Percentiles rank a stretch among this genome's conserved stretches.
These are phyloP conservation scores for Fusarium hainanense DNA, from an alignment of 2,329 filamentous ascomycete genomes.

Conservation along the genomic window DNA sequence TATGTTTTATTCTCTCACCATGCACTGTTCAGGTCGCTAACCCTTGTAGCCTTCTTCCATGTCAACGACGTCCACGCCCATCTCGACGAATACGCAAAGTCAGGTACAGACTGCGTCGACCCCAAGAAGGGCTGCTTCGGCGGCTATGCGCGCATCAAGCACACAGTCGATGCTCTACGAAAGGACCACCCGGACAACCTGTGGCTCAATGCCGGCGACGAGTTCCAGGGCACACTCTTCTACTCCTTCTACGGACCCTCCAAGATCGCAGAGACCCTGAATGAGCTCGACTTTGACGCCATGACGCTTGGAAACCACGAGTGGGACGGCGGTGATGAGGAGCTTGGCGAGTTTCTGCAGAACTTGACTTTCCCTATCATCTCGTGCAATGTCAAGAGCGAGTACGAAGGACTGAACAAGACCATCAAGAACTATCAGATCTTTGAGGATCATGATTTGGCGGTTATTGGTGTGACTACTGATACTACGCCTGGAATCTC, in stretches of 20 bases:
- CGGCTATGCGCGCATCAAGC: conserved; percentile 73
- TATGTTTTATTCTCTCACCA: conserved; percentile 37
- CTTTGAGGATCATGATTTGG: conserved; percentile 69
- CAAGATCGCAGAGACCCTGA: conserved; percentile 75
- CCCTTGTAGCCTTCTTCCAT: conserved; percentile 68
- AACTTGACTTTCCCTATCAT: conserved; percentile 74
- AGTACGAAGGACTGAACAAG: conserved; percentile 67
- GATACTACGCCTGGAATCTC: conserved; percentile 68
- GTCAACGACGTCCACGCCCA: conserved; percentile 77
- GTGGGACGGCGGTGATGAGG: conserved; percentile 72
- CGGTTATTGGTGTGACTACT: conserved; percentile 73
- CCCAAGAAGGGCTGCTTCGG: conserved; percentile 69
- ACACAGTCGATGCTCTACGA: conserved; percentile 66
- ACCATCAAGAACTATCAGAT: conserved; percentile 74
- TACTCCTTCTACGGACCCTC: conserved; percentile 74
- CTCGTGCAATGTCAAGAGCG: conserved; percentile 71
- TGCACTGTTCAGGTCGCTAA: neutral
- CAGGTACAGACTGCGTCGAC: conserved; percentile 70
- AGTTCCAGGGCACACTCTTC: conserved; percentile 76
- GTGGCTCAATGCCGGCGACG: conserved; percentile 74
- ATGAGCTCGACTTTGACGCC: conserved; percentile 72
- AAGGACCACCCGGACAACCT: conserved; percentile 69
- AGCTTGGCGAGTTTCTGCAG: conserved; percentile 69
- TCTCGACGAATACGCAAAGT: conserved; percentile 70
- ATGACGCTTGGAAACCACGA: conserved; percentile 77